These are phyloP conservation scores for Angomonas ambiguus DNA, from an alignment of 208 protist species.

Conservation along the genomic window DNA sequence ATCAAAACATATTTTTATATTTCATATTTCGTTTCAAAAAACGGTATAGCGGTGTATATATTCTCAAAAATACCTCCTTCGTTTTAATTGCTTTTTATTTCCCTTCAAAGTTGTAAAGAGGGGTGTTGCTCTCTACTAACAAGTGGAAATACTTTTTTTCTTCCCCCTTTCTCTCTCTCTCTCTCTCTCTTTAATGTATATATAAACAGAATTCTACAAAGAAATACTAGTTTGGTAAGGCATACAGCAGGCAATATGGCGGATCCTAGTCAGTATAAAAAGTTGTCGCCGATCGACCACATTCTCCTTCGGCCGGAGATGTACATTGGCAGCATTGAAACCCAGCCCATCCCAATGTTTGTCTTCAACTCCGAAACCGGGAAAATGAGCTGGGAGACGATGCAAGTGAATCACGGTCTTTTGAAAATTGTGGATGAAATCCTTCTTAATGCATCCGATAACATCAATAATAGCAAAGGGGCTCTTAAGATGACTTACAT, in stretches of 20 bases:
- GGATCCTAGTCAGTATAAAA: constrained; percentile 88
- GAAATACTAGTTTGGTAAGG: constrained; percentile 1
- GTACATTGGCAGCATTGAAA: constrained; percentile 96
- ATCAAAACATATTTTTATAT: constrained; percentile 1
- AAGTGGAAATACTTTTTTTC: constrained; percentile 6
- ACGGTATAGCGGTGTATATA: neutral
- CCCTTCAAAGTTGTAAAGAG: neutral
- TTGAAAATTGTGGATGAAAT: constrained; percentile 99
- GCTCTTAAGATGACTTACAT: constrained; percentile 81
- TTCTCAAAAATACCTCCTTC: constrained; percentile 2
- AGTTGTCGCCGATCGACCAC: constrained; percentile 94
- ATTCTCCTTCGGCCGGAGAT: constrained; percentile 96
- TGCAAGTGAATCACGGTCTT: constrained; percentile 94
- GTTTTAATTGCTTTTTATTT: constrained; percentile 1
- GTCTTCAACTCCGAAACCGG: constrained; percentile 81
- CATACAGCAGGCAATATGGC: constrained; percentile 37
- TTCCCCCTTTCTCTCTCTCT: neutral
- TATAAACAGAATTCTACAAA: constrained; percentile 13
- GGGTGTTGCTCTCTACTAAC: no score
- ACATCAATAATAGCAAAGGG: constrained; percentile 83
- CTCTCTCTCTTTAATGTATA: constrained; percentile 9
- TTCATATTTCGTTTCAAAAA: neutral
- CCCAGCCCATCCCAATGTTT: constrained; percentile 75
- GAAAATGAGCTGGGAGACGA: constrained; percentile 84
- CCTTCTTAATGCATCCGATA: constrained; percentile 97